Evolutionary conservation across 306 rosid genomes (phyloP).

Genomic region (Citrullus colocynthis): DNA sequence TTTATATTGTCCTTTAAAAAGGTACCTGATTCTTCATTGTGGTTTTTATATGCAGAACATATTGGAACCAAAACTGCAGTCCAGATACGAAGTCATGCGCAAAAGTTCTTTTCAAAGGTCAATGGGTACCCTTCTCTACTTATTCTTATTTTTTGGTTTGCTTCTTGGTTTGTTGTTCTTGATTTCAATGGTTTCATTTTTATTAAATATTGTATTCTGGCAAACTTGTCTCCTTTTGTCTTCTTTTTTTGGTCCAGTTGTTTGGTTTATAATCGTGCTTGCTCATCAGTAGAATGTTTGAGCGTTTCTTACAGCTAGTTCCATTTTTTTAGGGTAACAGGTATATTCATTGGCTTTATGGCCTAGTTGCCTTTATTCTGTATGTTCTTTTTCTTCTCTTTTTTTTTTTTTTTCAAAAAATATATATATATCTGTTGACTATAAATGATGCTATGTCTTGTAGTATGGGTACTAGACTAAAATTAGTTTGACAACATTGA

Average conservation of each 20-base stretch:
- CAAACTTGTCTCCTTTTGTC: neutral
- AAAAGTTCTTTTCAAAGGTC: constrained; percentile 97
- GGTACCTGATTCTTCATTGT: constrained; percentile 3
- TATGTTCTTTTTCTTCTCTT: neutral
- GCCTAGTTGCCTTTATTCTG: neutral
- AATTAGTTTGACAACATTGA: neutral
- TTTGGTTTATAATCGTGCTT: neutral
- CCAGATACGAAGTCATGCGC: constrained; percentile 99
- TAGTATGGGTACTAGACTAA: neutral
- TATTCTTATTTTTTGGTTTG: constrained; percentile 8
- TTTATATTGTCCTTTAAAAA: neutral
- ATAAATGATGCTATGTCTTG: neutral
- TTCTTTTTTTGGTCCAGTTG: neutral
- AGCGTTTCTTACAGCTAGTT: neutral
- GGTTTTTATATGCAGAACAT: constrained; percentile 56
- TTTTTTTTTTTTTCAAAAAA: no score
- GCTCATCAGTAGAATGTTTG: neutral
- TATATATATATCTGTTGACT: neutral
- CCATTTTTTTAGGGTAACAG: neutral
- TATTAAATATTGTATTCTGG: neutral
- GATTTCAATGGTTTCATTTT: constrained; percentile 5
- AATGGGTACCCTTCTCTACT: constrained; percentile 37
- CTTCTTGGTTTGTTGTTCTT: constrained; percentile 3
- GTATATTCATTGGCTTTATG: neutral
- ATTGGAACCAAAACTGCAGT: constrained; percentile 99